Percentiles rank a stretch among this genome's conserved stretches.
phyloP scores from a whole-genome alignment of 805 yeast genomes.

The Phaffomyces antillensis region DNA sequence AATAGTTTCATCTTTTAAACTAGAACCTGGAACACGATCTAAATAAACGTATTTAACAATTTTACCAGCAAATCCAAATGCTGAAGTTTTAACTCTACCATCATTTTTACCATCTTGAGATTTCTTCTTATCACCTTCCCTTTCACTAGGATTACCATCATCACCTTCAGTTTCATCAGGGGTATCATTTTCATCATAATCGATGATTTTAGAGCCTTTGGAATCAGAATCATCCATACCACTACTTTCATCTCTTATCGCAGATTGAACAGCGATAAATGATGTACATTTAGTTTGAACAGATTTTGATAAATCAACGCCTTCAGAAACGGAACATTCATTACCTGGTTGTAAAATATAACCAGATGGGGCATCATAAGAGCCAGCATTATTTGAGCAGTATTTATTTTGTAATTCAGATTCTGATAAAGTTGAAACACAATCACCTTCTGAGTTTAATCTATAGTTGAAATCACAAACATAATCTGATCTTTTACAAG shows the following conservation, averaged over 20 bases:
- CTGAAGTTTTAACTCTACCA: conserved; percentile 28
- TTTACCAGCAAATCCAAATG: conserved; percentile 42
- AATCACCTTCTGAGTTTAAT: conserved; percentile 31
- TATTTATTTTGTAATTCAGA: conserved; percentile 17
- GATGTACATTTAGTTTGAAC: conserved; percentile 16
- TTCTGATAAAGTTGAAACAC: conserved; percentile 31
- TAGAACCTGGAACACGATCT: conserved; percentile 32
- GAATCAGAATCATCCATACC: conserved; percentile 6
- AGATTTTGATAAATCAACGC: conserved; percentile 14
- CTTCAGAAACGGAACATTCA: conserved; percentile 29
- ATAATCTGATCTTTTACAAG: conserved; percentile 57
- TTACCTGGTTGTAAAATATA: conserved; percentile 39
- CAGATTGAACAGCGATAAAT: conserved; percentile 10
- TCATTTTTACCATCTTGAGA: conserved; percentile 29
- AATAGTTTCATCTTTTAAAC: conserved; percentile 54
- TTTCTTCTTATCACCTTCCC: conserved; percentile 29
- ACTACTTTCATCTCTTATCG: neutral
- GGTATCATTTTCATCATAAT: conserved; percentile 21
- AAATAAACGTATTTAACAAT: conserved; percentile 54
- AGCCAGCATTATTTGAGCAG: conserved; percentile 24
- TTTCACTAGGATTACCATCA: conserved; percentile 23
- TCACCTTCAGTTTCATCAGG: conserved; percentile 25
- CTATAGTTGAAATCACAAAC: conserved; percentile 59
- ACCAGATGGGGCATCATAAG: conserved; percentile 26
- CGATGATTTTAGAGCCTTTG: conserved; percentile 15